Base-by-base conservation (phyloP, 768 basidiomycete species). In the Fibroporia radiculosa region DNA sequence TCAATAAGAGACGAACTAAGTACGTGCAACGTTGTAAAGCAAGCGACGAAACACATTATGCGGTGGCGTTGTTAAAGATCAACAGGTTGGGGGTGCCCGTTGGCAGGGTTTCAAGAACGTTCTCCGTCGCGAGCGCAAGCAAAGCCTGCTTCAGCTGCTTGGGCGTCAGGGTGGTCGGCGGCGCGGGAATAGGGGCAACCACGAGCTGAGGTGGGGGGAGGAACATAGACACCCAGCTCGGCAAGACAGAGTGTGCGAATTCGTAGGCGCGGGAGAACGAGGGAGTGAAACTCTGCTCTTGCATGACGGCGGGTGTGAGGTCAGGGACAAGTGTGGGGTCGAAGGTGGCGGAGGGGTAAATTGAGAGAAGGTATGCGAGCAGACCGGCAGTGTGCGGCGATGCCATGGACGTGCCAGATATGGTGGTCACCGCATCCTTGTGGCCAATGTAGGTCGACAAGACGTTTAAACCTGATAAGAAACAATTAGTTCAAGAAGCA, bases 341-440 rank as follows among this genome's bases (percentile, higher is more conserved):
- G 62, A 88, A 89, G 1, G 69, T 63, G 39, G 63, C 52, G 0
- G 80, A 80, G 3, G 85, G 86, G 67, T 93, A 86, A 57, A 95
- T 75, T 20, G 90, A 92, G 47, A 98, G 77, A 51, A 92, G 75
- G 74, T 98, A 98, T 11, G 93, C 93, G 41, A 90, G 68, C 43
- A 96, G 67, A 53, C 95, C 95, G 46, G 88, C 87, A 33, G 78
- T 81, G 68, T 95, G 93, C 36, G 95, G 95, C 6, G 88, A 88
- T 12, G 93, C 93, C 92, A 96, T 96, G 13, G 87, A 91, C 6
- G 91, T 93, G 33, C 91, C 91, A 1, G 88, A 91, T 53, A 96
- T 77, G 7, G 82, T 87, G 55, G 81, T 78, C 39, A 71, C 72
- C n/a, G 86, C 77, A 4, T 50, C 59, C 47, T 60, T 62, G 48